These are phyloP conservation scores for Nannochloris sp. DNA, from an alignment of 139 green algal genomes.

Conservation along the genomic window DNA sequence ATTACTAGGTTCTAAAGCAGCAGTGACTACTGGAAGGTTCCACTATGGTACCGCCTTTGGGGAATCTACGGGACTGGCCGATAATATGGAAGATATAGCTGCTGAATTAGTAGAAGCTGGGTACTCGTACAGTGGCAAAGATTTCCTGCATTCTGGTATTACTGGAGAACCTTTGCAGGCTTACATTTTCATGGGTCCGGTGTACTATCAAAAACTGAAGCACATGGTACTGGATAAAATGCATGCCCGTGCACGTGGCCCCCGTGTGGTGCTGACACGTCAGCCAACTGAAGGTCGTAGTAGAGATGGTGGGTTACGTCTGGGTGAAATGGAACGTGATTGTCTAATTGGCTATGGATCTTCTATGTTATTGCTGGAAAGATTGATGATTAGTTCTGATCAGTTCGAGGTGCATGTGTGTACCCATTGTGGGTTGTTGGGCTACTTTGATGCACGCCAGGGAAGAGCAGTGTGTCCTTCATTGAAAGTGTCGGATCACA, in stretches of 20 bases:
- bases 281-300: conserved; percentile 94
- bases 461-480: conserved; percentile 58
- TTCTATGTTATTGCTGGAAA: conserved; percentile 91
- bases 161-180: conserved; percentile 88
- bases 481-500: conserved; percentile 48
- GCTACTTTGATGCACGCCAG: conserved; percentile 72
- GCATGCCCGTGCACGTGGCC: conserved; percentile 82
- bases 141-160: conserved; percentile 83
- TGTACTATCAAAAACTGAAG: conserved; percentile 99
- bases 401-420: conserved; percentile 95
- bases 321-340: conserved; percentile 98
- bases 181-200: conserved; percentile 98
- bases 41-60: conserved; percentile 93
- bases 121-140: conserved; percentile 88
- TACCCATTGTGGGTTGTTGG: conserved; percentile 87
- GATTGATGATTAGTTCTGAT: conserved; percentile 95
- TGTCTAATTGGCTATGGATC: conserved; percentile 92
- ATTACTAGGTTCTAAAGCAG: conserved; percentile 90
- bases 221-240: conserved; percentile 99
- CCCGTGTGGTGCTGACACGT: conserved; percentile 86
- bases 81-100: conserved; percentile 60
- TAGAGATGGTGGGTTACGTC: conserved; percentile 83
- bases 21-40: conserved; percentile 53
- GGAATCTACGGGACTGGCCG: conserved; percentile 70
- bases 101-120: conserved; percentile 73